A percentile compares a stretch with the other conserved stretches of the same genome.
Evolutionary conservation across 441 rosid genomes (phyloP).

Genomic region (Erodium texanum): DNA sequence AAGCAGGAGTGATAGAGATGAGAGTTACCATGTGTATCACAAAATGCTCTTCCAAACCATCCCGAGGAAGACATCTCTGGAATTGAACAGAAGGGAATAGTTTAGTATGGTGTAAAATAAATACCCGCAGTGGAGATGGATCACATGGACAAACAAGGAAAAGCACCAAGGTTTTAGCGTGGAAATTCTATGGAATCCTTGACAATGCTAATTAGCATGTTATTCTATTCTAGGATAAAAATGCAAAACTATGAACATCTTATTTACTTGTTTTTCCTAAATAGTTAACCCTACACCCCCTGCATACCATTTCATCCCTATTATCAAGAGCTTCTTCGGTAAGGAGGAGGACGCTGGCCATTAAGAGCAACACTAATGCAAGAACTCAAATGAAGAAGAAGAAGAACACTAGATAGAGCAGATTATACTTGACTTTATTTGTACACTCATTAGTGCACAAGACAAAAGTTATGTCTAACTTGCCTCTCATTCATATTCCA

Average conservation of each 20-base stretch:
- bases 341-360: neutral
- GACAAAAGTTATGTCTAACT: neutral
- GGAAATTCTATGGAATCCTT: neutral
- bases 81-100: constrained; percentile 15
- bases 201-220: neutral
- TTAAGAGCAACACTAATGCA: neutral
- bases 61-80: constrained; percentile 87
- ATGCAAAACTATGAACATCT: neutral
- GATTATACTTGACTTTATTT: neutral
- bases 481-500: neutral
- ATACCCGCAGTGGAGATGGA: neutral
- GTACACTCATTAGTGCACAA: neutral
- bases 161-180: neutral
- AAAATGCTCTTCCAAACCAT: constrained; percentile 81
- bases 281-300: too few relatives aligned
- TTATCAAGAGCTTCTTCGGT: neutral
- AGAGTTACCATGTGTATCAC: constrained; percentile 69
- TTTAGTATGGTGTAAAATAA: neutral
- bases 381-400: neutral
- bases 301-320: too few relatives aligned
- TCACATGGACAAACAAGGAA: constrained; percentile 10
- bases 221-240: neutral
- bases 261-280: too few relatives aligned
- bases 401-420: neutral
- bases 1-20: neutral